These are phyloP conservation scores for Talaromyces sp. DNA, from an alignment of 2,329 filamentous ascomycete genomes.

Conservation along the genomic window DNA sequence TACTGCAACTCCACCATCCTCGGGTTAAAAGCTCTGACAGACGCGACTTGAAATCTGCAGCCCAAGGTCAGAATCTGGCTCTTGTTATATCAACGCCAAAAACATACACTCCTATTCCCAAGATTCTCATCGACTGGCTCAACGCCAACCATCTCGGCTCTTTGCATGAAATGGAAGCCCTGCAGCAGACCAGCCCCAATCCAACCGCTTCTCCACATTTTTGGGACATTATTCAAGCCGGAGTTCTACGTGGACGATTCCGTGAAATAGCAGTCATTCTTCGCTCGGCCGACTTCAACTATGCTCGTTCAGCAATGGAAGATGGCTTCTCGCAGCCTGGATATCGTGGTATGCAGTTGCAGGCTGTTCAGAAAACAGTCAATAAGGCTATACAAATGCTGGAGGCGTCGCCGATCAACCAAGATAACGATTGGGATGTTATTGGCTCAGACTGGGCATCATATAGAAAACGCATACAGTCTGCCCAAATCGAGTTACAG, in stretches of 20 bases:
- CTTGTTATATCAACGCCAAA: conserved; percentile 29
- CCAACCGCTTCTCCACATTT: conserved; percentile 75
- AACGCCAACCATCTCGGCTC: conserved; percentile 72
- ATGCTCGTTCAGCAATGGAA: conserved; percentile 64
- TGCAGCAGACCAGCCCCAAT: conserved; percentile 65
- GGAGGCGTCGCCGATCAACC: conserved; percentile 68
- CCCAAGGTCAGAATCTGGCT: conserved; percentile 32
- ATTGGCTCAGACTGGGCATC: conserved; percentile 77
- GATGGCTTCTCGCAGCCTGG: conserved; percentile 63
- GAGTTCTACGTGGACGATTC: conserved; percentile 74
- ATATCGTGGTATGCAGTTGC: conserved; percentile 73
- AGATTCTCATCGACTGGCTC: conserved; percentile 80
- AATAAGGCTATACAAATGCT: conserved; percentile 68
- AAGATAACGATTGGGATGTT: conserved; percentile 72
- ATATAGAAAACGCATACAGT: conserved; percentile 73
- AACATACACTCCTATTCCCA: conserved; percentile 60
- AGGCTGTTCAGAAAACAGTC: conserved; percentile 72
- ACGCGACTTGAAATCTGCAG: conserved; percentile 26
- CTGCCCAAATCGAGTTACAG: conserved; percentile 68
- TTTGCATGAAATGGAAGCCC: conserved; percentile 63
- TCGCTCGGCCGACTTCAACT: conserved; percentile 72
- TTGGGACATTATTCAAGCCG: conserved; percentile 79
- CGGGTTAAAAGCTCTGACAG: conserved; percentile 38
- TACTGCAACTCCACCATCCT: conserved; percentile 76
- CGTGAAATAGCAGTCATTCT: conserved; percentile 66